Base-by-base conservation (phyloP, 2,329 filamentous ascomycete genomes). In the Fusarium sp. region DNA sequence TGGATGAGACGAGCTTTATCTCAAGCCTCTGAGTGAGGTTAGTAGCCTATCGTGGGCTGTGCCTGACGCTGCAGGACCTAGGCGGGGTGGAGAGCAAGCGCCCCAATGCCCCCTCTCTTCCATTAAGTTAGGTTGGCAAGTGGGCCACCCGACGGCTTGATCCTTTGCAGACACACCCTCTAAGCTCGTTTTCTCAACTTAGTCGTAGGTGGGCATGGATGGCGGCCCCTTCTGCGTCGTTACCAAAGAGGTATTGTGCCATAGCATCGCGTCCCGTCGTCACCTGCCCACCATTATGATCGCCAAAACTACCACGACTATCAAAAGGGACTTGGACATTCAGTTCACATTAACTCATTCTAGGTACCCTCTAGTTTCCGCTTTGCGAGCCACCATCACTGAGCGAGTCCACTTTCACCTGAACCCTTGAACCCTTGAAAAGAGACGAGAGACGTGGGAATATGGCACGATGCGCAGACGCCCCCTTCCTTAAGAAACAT, bases 1-100 rank as follows among this genome's bases (percentile, higher is more conserved):
- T 75, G 73, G 70, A 75, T 72, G 71, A 65, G 62, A 74, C 49
- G 51, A 69, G 50, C 47, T 56, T 51, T 45, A 53, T 28, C 54
- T 26, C n/a, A 45, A 46, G 43, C 44, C 24, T 46, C 54, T 33
- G 52, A 42, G 47, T 47, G 42, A 45, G 53, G 21, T 50, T 49
- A 63, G 43, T 53, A 31, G 49, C 50, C 54, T 64, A 55, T 50
- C 40, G 50, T 46, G 36, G 34, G 45, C 46, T 61, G 55, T 65
- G 36, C 61, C 61, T 66, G 62, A 50, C 34, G 53, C 58, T 51
- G 39, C 52, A 58, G 36, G 28, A 38, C 44, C 53, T 39, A 60
- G 22, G 63, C 33, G 28, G 31, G 21, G 51, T 47, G 57, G 50
- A 49, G 34, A 26, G 17, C 22, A 39, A 50, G 47, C 47, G 47